phyloP scores from a whole-genome alignment of 2,329 filamentous ascomycete species.

The Alternaria longipes region DNA sequence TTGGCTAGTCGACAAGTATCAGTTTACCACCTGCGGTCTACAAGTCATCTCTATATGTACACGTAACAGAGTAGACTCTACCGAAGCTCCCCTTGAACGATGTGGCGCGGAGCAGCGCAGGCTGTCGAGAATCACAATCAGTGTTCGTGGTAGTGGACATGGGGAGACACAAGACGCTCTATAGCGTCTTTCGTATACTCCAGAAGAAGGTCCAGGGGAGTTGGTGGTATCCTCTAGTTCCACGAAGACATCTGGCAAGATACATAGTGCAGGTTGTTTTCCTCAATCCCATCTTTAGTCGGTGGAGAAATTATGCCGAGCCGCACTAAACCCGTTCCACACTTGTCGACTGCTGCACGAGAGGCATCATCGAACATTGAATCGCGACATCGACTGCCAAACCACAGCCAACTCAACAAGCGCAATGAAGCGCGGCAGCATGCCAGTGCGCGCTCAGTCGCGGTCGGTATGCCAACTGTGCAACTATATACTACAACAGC shows the following conservation, averaged over 20 bases:
- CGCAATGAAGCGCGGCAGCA: constrained; percentile 41
- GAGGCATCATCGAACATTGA: background rate
- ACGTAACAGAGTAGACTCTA: background rate
- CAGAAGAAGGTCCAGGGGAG: background rate
- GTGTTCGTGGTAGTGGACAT: background rate
- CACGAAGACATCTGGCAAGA: background rate
- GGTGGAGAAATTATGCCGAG: background rate
- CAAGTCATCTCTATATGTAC: background rate
- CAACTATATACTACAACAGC: constrained; percentile 43
- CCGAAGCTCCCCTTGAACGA: background rate
- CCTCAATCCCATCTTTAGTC: background rate
- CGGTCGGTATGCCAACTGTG: constrained; percentile 48
- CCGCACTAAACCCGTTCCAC: background rate
- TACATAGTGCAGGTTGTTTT: background rate
- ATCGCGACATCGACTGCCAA: background rate
- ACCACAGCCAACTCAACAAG: constrained; percentile 3
- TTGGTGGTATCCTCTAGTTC: background rate
- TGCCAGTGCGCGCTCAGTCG: constrained; percentile 40
- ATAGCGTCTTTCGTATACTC: background rate
- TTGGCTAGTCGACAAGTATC: background rate
- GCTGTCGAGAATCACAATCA: background rate
- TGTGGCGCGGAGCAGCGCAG: background rate
- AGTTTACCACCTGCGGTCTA: background rate
- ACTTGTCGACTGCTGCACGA: background rate
- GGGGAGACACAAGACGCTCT: background rate